phyloP scores from a whole-genome alignment of 1,284 basidiomycete species.

The Trametes sp. region DNA sequence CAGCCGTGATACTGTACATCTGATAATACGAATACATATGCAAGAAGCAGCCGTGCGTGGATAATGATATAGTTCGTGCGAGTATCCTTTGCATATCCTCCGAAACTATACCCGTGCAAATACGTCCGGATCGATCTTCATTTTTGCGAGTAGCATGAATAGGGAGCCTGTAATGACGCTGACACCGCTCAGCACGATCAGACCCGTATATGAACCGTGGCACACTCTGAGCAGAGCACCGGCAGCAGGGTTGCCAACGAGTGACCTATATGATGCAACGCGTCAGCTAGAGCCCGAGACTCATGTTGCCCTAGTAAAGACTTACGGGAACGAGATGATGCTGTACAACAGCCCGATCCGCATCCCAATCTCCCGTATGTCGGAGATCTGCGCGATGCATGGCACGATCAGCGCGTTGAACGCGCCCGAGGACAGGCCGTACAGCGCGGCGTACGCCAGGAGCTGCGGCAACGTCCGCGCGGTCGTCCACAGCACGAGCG shows the following conservation, averaged over 20 bases:
- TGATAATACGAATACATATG: not conserved
- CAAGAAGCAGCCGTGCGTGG: not conserved
- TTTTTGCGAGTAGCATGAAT: slow-evolving; percentile 57
- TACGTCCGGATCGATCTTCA: slow-evolving; percentile 52
- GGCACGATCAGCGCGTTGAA: slow-evolving; percentile 45
- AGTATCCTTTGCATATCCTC: not conserved
- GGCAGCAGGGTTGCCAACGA: slow-evolving; percentile 65
- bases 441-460: slow-evolving; percentile 60
- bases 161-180: slow-evolving; percentile 63
- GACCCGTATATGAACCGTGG: slow-evolving; percentile 57
- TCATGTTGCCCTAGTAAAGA: slow-evolving; percentile 37
- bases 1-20: not conserved
- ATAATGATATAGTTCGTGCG: slow-evolving; percentile 11
- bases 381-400: slow-evolving; percentile 50
- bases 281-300: not conserved
- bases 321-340: slow-evolving; percentile 71
- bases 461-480: slow-evolving; percentile 44
- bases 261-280: slow-evolving; percentile 49
- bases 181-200: slow-evolving; percentile 64
- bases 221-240: slow-evolving; percentile 56
- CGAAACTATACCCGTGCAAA: slow-evolving; percentile 47
- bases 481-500: slow-evolving; percentile 64
- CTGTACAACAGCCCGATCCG: slow-evolving; percentile 69
- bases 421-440: slow-evolving; percentile 52
- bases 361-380: slow-evolving; percentile 60